A percentile compares a stretch with the other conserved stretches of the same genome.
Evolutionary conservation across 768 basidiomycete species (phyloP).

Genomic region (Leccinum subtestaceum): DNA sequence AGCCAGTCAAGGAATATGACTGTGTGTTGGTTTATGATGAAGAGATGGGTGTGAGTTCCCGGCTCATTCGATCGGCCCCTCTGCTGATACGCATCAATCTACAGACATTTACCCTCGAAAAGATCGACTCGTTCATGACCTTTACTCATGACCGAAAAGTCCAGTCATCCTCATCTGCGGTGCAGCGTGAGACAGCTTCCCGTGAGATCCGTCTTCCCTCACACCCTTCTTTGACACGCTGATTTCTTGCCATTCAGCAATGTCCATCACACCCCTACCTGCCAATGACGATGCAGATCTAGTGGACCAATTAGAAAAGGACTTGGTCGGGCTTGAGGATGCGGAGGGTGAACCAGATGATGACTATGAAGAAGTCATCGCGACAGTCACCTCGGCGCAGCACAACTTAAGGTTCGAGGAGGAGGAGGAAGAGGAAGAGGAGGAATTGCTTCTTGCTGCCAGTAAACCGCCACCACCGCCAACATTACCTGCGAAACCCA

Average conservation of each 20-base stretch:
- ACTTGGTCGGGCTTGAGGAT: slow-evolving; percentile 31
- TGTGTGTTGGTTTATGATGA: slow-evolving; percentile 83
- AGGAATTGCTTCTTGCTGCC: slow-evolving; percentile 30
- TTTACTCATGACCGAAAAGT: slow-evolving; percentile 52
- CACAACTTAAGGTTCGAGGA: slow-evolving; percentile 33
- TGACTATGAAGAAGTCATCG: slow-evolving; percentile 43
- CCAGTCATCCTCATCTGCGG: slow-evolving; percentile 23
- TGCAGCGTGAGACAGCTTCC: slow-evolving; percentile 17
- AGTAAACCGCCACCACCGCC: slow-evolving; percentile 16
- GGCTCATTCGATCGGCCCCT: neutral
- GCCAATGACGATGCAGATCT: slow-evolving; percentile 29
- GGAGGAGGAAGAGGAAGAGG: slow-evolving; percentile 31
- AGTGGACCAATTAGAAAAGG: slow-evolving; percentile 28
- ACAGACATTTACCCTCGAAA: slow-evolving; percentile 72
- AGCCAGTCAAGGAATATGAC: slow-evolving; percentile 62
- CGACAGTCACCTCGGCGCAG: slow-evolving; percentile 23
- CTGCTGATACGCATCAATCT: slow-evolving; percentile 10
- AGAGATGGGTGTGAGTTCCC: slow-evolving; percentile 54
- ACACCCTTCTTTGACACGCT: neutral
- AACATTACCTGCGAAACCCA: slow-evolving; percentile 34
- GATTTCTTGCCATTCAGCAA: slow-evolving; percentile 14
- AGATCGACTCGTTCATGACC: slow-evolving; percentile 63
- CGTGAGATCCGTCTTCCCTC: slow-evolving; percentile 16
- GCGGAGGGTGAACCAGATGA: slow-evolving; percentile 43
- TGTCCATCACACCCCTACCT: slow-evolving; percentile 21